Evolutionary conservation across 2,329 filamentous ascomycete genomes (phyloP), one percentile per base, ranked within the genome.

Genomic region (Aspergillus sp.): DNA sequence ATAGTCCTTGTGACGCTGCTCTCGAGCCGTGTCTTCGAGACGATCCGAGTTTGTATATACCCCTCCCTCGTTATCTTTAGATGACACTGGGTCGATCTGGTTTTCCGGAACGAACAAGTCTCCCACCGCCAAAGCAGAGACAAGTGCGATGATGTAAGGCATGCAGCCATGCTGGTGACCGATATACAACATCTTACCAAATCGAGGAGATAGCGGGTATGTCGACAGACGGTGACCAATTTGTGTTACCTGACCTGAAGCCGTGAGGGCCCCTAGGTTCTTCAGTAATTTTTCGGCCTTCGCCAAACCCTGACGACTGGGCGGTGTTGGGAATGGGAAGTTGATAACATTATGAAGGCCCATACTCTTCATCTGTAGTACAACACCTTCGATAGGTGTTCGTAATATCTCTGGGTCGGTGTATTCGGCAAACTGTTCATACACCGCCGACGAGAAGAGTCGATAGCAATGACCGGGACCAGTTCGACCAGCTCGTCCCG

Each of bases 401-500:
- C 90, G 81, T 38, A 94, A 69, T 33, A 98, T 84, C 66, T 98
- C 93, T 0, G 93, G 91, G 26, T 90, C 83, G 0, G 88, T 83
- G 57, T 94, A 95, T 51, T 91, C 81, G 26, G 82, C 75, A 53
- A 98, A 95, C 54, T 94, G 90, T 67, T 75, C 93, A 57, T 88
- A 98, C 0, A 98, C 86, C 0, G 93, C 93, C 9, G 90, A 95
- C 0, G 90, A 96, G 68, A 95, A 98, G 5, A 98, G 70, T 44
- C 90, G 77, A 70, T 96, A 98, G 68, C 91, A 97, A 67, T 98
- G 94, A 6, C 93, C 93, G 1, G 93, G 90, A 0, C 90, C 91
- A 4, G 91, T 98, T 75, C 93, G 85, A 50, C 94, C 93, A 45
- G 93, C 93, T 77, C 93, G 88, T 69, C 93, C 93, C 46, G 89